phyloP scores from a whole-genome alignment of 2,329 filamentous ascomycete genomes.

The Tolypocladium ophioglossoides region DNA sequence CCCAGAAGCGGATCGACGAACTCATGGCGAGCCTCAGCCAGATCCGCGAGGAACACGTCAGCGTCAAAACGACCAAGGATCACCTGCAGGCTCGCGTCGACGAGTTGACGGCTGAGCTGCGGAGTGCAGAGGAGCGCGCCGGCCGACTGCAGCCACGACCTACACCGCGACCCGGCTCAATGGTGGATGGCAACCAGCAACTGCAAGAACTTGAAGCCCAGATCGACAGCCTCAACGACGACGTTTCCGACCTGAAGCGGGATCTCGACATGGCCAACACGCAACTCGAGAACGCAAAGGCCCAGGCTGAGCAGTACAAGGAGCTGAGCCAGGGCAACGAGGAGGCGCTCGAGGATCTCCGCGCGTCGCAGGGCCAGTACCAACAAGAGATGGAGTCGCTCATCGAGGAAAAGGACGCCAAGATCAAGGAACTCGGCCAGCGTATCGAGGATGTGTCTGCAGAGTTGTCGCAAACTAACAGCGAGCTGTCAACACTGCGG shows the following conservation, averaged over 20 bases:
- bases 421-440: conserved; percentile 72
- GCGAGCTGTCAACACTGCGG: conserved; percentile 68
- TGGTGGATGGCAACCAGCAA: conserved; percentile 30
- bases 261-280: conserved; percentile 72
- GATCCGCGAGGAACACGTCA: conserved; percentile 76
- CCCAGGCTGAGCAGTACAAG: conserved; percentile 79
- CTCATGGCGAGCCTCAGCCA: conserved; percentile 70
- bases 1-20: conserved; percentile 86
- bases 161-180: conserved; percentile 45
- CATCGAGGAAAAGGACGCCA: conserved; percentile 66
- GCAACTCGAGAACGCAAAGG: conserved; percentile 72
- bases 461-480: conserved; percentile 74
- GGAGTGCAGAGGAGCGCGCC: conserved; percentile 79
- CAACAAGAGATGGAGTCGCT: conserved; percentile 73
- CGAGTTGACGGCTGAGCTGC: conserved; percentile 78
- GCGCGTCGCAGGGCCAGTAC: conserved; percentile 74
- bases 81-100: conserved; percentile 83
- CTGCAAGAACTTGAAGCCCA: conserved; percentile 45
- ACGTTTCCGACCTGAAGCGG: conserved; percentile 77
- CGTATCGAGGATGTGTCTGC: conserved; percentile 73
- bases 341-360: conserved; percentile 72
- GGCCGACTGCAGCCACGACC: conserved; percentile 73
- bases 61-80: conserved; percentile 77
- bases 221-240: conserved; percentile 70
- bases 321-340: conserved; percentile 79